These are phyloP conservation scores for Trichoderma harzianum DNA, from an alignment of 2,329 filamentous ascomycete genomes.

Conservation along the genomic window DNA sequence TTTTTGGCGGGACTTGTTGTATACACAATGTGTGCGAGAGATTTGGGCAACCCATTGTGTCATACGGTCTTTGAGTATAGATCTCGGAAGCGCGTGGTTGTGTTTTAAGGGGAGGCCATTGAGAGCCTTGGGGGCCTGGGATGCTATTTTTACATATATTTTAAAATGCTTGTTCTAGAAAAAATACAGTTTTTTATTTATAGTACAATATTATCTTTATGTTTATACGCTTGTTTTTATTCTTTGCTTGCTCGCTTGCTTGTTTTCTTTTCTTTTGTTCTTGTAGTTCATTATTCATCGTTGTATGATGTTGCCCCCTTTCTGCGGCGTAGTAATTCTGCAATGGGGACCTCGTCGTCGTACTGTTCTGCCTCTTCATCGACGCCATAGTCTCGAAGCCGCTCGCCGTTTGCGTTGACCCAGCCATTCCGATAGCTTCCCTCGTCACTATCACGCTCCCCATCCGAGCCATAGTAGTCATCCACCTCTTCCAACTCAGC, in stretches of 20 bases:
- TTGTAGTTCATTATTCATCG: neutral
- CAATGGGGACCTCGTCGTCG: constrained; percentile 65
- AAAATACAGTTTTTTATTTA: neutral
- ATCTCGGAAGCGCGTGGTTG: constrained; percentile 3
- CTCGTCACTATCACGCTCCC: constrained; percentile 51
- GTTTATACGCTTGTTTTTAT: constrained; percentile 3
- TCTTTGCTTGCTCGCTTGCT: constrained; percentile 21
- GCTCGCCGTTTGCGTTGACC: constrained; percentile 73
- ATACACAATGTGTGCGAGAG: constrained; percentile 10
- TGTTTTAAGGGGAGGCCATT: neutral
- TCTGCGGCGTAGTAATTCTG: constrained; percentile 60
- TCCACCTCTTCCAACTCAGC: constrained; percentile 51
- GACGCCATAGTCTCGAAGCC: constrained; percentile 72
- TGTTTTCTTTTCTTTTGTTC: neutral
- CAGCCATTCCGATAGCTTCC: constrained; percentile 49
- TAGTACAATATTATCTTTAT: neutral
- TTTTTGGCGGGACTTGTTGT: constrained; percentile 2
- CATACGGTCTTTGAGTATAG: neutral
- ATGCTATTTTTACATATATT: constrained; percentile 2
- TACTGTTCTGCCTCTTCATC: constrained; percentile 65
- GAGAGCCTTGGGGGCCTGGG: neutral
- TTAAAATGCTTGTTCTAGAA: neutral
- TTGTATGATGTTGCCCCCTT: constrained; percentile 30
- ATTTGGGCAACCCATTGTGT: constrained; percentile 12
- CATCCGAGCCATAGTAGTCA: constrained; percentile 54